Evolutionary conservation across 2,329 filamentous ascomycete species (phyloP).

Genomic region (Juglanconis oblonga): DNA sequence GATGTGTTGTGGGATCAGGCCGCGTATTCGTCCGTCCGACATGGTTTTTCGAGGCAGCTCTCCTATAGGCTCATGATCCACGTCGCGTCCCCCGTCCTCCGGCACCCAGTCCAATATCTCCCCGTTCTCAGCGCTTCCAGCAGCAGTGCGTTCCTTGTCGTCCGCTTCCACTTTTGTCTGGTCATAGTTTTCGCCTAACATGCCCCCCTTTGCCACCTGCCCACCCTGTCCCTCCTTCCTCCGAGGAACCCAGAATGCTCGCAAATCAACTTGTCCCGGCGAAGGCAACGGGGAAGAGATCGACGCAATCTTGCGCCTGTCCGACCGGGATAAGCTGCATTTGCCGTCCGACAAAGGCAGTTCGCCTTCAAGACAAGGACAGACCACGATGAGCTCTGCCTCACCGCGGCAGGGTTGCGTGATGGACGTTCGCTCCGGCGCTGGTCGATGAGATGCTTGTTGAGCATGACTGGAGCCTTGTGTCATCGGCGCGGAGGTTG

Average conservation of each 20-base stretch:
- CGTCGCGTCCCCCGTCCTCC: neutral
- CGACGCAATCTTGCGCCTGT: neutral
- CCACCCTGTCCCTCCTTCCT: neutral
- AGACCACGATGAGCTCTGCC: neutral
- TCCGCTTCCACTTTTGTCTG: neutral
- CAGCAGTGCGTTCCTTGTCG: neutral
- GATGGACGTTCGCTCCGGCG: neutral
- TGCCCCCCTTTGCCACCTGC: neutral
- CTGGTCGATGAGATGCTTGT: no score
- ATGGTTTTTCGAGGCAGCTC: no score
- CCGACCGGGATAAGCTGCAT: neutral
- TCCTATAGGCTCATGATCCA: neutral
- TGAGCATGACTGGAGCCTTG: no score
- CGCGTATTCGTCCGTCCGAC: no score
- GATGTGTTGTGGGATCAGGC: neutral
- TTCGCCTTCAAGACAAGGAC: neutral
- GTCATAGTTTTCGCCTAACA: neutral
- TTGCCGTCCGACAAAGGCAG: neutral
- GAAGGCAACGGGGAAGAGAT: neutral
- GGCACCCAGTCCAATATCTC: no score
- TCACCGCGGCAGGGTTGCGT: neutral
- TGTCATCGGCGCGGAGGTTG: no score
- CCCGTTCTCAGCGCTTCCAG: neutral
- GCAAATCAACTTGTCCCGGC: neutral
- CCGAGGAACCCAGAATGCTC: neutral